Evolutionary conservation across 768 basidiomycete genomes (phyloP).

Genomic region (Rhizopogon sp.): DNA sequence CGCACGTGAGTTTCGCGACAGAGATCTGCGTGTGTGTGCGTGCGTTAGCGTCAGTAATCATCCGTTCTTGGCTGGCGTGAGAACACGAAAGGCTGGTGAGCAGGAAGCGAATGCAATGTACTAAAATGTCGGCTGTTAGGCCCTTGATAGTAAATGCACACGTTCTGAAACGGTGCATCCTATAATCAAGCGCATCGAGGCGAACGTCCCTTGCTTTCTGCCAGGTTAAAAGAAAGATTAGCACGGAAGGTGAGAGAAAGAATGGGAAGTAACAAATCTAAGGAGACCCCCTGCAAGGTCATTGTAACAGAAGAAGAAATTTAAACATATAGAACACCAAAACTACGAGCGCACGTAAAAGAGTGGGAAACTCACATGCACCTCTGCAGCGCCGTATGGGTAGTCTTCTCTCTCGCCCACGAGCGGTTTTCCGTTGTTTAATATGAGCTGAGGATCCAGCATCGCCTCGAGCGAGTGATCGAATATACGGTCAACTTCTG

Average conservation of each 20-base stretch:
- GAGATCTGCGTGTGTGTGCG: constrained; percentile 22
- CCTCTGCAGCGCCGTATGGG: constrained; percentile 60
- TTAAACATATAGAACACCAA: not conserved
- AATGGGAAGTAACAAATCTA: not conserved
- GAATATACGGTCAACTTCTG: constrained; percentile 45
- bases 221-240: not conserved
- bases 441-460: constrained; percentile 52
- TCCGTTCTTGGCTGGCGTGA: not conserved
- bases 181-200: constrained; percentile 35
- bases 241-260: not conserved
- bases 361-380: constrained; percentile 49
- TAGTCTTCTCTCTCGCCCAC: constrained; percentile 63
- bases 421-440: constrained; percentile 39
- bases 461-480: constrained; percentile 72
- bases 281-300: not conserved
- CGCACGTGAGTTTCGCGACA: constrained; percentile 61
- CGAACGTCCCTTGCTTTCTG: constrained; percentile 50
- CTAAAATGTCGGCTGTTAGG: constrained; percentile 77
- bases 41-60: constrained; percentile 33
- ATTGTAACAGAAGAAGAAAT: too few relatives aligned
- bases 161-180: constrained; percentile 82
- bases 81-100: not conserved
- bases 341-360: not conserved
- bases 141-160: constrained; percentile 80
- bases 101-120: constrained; percentile 27